Conservation (phyloP, 805 yeast genomes). For the Zygotorulaspora sp. region DNA sequence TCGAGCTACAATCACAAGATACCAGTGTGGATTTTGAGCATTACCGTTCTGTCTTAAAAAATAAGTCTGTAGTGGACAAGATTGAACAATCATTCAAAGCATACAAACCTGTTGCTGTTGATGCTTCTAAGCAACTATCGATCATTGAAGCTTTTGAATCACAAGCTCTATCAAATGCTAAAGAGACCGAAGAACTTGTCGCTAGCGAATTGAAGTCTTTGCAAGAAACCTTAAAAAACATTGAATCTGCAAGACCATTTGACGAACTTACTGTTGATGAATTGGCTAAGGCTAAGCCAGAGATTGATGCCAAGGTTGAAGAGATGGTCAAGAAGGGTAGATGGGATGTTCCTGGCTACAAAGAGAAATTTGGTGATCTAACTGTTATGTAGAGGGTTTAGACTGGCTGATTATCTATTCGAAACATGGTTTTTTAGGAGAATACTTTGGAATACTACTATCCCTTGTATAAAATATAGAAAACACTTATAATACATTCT, state of each 20-base stretch:
- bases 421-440: too few relatives aligned
- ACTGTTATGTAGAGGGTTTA: conserved; percentile 76
- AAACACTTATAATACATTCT: conserved; percentile 2
- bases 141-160: conserved; percentile 90
- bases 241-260: conserved; percentile 95
- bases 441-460: neutral
- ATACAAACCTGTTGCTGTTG: conserved; percentile 81
- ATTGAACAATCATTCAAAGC: conserved; percentile 69
- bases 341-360: conserved; percentile 98
- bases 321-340: conserved; percentile 95
- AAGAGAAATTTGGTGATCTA: conserved; percentile 96
- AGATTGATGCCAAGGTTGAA: conserved; percentile 90
- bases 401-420: too few relatives aligned
- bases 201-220: conserved; percentile 79
- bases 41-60: conserved; percentile 78
- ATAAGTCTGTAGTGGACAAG: conserved; percentile 71
- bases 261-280: conserved; percentile 96
- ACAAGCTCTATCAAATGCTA: conserved; percentile 93
- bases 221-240: conserved; percentile 84
- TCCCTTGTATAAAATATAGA: neutral
- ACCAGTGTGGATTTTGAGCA: conserved; percentile 73
- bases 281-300: conserved; percentile 93
- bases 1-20: conserved; percentile 66
- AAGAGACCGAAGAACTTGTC: conserved; percentile 86
- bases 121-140: conserved; percentile 83